Evolutionary conservation across 2,329 filamentous ascomycete genomes (phyloP), one percentile per base, ranked within the genome.

Genomic region (Pestalotiopsis sp.): DNA sequence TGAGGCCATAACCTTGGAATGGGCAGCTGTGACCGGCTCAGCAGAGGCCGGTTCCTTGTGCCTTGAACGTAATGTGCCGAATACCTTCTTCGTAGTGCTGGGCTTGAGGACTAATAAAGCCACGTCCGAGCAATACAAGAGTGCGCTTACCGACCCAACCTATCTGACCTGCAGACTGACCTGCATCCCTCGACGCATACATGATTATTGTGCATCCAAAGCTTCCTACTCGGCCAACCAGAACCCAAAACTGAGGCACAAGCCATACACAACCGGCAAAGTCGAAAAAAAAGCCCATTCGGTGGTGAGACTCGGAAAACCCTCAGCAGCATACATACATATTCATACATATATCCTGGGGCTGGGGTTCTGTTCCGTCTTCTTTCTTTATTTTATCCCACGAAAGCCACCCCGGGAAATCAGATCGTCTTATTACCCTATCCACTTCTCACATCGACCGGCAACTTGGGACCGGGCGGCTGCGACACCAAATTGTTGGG

Each of bases 401-500:
- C 17, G 57, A 11, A 36, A 58, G 25, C 23, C 27, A 31, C 57
- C 57, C 57, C 57, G 57, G 57, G 57, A 59, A 36, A 59, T 59
- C 57, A 59, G 20, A 59, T 59, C 57, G 23, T 36, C 45, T 52
- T n/a, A 52, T 52, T 52, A 52, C 45, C 45, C 12, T 61, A 25
- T 61, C n/a, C n/a, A 36, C 31, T 36, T 61, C 59, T 61, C n/a
- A 23, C 61, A 64, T n/a, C 39, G 59, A 41, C 39, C 41, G 38
- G 61, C 36, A 64, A 9, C 61, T 64, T 49, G 39, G n/a, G 57
- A 59, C 17, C 57, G 45, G 45, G 20, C 45, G 45, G 45, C 59
- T 61, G 27, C 57, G 6, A 36, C 27, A 27, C 27, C 59, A 27
- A 61, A 61, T 61, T 61, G 59, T 61, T 61, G 59, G 59, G 59